A percentile compares a stretch with the other conserved stretches of the same genome.
These are phyloP conservation scores for Lepidium didymum DNA, from an alignment of 345 rosid genomes.

Conservation along the genomic window DNA sequence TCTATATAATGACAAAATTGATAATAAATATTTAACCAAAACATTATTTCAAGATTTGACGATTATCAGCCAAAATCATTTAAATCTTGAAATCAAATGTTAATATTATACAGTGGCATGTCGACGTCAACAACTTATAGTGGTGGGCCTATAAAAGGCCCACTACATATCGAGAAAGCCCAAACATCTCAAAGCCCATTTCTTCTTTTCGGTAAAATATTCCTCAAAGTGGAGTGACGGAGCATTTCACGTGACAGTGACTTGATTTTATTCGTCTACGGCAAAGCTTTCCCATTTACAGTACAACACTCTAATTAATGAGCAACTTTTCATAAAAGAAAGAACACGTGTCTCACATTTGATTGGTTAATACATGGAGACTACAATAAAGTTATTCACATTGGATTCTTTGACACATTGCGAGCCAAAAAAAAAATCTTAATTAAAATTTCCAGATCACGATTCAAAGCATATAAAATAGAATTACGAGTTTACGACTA, in stretches of 20 bases:
- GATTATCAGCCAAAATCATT: neutral
- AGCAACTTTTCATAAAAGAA: neutral
- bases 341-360: neutral
- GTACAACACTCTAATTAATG: neutral
- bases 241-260: conserved; percentile 18
- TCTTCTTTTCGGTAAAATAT: neutral
- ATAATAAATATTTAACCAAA: neutral
- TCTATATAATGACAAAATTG: neutral
- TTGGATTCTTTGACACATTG: neutral
- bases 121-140: neutral
- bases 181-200: neutral
- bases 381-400: neutral
- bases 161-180: neutral
- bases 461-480: too few relatives aligned
- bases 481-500: neutral
- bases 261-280: conserved; percentile 5
- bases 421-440: neutral
- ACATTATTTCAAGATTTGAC: conserved; percentile 9
- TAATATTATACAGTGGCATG: neutral
- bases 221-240: conserved; percentile 2
- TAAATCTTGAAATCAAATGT: neutral
- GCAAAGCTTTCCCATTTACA: conserved; percentile 3
- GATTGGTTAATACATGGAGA: neutral
- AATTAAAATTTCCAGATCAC: neutral
- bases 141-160: neutral